Evolutionary conservation across 768 basidiomycete genomes (phyloP), one percentile per base, ranked within the genome.

Genomic region (Tricholomella constricta): DNA sequence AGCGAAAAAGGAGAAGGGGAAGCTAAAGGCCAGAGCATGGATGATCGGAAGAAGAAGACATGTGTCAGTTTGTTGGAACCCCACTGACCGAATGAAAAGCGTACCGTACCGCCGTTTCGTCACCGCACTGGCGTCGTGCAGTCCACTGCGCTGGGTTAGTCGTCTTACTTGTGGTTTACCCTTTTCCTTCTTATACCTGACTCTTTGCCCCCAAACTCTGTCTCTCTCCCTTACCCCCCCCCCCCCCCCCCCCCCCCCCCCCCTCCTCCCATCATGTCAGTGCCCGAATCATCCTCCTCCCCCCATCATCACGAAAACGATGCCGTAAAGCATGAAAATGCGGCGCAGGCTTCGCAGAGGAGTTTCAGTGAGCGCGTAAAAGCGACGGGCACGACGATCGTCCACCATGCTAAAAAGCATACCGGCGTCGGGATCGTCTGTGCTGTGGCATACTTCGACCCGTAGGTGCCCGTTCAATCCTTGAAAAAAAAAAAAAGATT

Each of bases 391-490:
- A 56, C 55, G 55, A 63, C 63, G 10, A 56, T 79, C 20, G 63
- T 72, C 40, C 74, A 77, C 59, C 88, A 91, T 65, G 70, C 77
- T 23, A 77, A 72, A 50, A 84, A 76, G 60, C 89, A 91, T 65
- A 80, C 82, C 2, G 93, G 93, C 4, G 85, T 91, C 40, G 93
- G 93, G n/a, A 74, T 93, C 42, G 83, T 95, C 22, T 92, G 91
- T 57, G 81, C 89, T 8, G 91, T 94, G 8, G 93, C 92, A 0
- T 95, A 94, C 69, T 90, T 91, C 63, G 90, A 92, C 63, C 91
- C 90, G 85, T 91, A 60, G 65, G 87, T 76, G 29, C 48, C n/a
- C 48, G 40, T n/a, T n/a, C 15, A 40, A 0, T 1, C 26, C 15
- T 4, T n/a, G 6, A n/a, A 25, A 47, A 20, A 23, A 32, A 15